Percentiles rank a stretch among this genome's conserved stretches.
phyloP scores from a whole-genome alignment of 495 filamentous ascomycete species.

The Platismatia glauca region DNA sequence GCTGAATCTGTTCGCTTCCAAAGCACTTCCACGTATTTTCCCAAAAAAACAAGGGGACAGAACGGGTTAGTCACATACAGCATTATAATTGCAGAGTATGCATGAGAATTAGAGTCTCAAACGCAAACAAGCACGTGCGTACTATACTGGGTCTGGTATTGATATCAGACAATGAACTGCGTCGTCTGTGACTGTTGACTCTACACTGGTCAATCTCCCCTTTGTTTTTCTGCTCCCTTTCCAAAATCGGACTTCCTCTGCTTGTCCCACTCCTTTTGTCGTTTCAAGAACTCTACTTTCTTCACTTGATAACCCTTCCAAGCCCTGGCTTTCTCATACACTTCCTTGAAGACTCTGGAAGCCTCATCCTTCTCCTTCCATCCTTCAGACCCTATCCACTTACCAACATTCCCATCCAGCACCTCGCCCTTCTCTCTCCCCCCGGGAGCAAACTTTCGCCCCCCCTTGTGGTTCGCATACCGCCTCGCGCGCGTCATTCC shows the following conservation, averaged over 20 bases:
- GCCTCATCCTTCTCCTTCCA: constrained; percentile 66
- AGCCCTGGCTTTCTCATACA: constrained; percentile 35
- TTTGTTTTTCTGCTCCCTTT: neutral
- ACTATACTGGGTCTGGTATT: neutral
- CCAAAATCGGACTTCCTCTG: neutral
- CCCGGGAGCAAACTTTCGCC: constrained; percentile 35
- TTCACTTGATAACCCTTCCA: constrained; percentile 33
- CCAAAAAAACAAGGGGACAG: neutral
- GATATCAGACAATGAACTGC: neutral
- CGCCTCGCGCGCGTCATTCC: constrained; percentile 44
- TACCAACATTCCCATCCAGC: constrained; percentile 44
- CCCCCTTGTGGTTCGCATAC: constrained; percentile 44
- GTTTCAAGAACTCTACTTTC: constrained; percentile 33
- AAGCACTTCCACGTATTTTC: constrained; percentile 5
- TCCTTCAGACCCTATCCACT: constrained; percentile 43
- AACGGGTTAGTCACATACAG: constrained; percentile 5
- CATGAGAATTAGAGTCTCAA: constrained; percentile 10
- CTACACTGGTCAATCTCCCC: neutral
- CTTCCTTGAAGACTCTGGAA: constrained; percentile 32
- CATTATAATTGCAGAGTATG: constrained; percentile 11
- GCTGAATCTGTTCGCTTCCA: constrained; percentile 14
- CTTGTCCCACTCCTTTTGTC: constrained; percentile 35
- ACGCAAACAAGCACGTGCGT: constrained; percentile 6
- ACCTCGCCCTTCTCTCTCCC: constrained; percentile 16
- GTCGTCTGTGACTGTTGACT: neutral